These are phyloP conservation scores for Fusarium poae DNA, from an alignment of 2,329 filamentous ascomycete species.

Conservation along the genomic window DNA sequence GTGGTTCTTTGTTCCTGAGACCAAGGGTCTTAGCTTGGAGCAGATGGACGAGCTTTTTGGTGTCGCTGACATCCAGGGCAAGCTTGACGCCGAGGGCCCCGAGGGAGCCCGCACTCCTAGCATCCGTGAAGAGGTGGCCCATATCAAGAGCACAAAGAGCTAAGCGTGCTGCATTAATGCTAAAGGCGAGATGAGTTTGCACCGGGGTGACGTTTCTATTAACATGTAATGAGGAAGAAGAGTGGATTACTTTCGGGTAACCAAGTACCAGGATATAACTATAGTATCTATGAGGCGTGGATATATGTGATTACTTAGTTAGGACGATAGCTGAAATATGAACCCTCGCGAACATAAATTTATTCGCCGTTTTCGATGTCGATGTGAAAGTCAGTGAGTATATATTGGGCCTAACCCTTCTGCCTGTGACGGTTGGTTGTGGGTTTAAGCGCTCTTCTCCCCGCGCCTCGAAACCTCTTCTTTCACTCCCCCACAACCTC, in stretches of 20 bases:
- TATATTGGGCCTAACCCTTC: too few species aligned
- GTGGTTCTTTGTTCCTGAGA: slow-evolving; percentile 77
- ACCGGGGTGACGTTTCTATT: background rate
- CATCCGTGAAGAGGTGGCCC: slow-evolving; percentile 46
- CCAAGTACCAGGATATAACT: slow-evolving; percentile 1
- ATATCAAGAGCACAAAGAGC: slow-evolving; percentile 33
- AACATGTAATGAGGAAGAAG: background rate
- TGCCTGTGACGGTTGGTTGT: background rate
- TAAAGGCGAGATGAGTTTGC: background rate
- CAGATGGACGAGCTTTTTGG: slow-evolving; percentile 77
- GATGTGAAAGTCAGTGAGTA: background rate
- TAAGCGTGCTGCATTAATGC: background rate
- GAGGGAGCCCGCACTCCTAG: slow-evolving; percentile 47
- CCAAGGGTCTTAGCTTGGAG: slow-evolving; percentile 74
- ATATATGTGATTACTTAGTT: slow-evolving; percentile 10
- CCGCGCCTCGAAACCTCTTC: background rate
- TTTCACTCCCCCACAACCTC: background rate
- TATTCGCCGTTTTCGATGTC: background rate
- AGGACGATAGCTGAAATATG: slow-evolving; percentile 7
- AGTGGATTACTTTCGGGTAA: background rate
- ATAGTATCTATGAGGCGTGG: background rate
- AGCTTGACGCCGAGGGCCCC: slow-evolving; percentile 52
- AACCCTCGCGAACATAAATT: background rate
- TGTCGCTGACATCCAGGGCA: slow-evolving; percentile 60
- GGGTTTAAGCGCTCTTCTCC: background rate